phyloP scores from a whole-genome alignment of 306 rosid genomes.

The Begonia loranthoides region DNA sequence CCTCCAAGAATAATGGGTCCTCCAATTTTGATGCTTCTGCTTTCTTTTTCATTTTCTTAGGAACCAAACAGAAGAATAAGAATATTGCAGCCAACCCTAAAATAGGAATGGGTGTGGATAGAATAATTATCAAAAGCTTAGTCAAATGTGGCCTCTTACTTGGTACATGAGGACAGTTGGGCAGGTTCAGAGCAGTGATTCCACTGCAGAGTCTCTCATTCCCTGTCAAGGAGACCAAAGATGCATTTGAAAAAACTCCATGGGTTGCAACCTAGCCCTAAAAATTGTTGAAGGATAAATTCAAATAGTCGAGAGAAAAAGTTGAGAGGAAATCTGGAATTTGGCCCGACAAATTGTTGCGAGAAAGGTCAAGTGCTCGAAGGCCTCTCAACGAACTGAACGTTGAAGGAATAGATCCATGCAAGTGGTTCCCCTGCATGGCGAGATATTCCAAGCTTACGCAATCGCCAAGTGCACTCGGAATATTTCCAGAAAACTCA shows the following conservation, averaged over 20 bases:
- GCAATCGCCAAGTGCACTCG: background rate
- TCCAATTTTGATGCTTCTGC: background rate
- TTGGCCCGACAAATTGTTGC: background rate
- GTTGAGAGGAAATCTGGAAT: slow-evolving; percentile 11
- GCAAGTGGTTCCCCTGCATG: background rate
- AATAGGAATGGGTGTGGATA: background rate
- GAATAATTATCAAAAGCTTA: background rate
- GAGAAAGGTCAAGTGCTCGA: background rate
- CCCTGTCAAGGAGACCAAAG: slow-evolving; percentile 7
- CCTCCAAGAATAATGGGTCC: background rate
- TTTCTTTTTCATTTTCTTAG: background rate
- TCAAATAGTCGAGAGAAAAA: slow-evolving; percentile 3
- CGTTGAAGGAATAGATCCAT: background rate
- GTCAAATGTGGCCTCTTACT: background rate
- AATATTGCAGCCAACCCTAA: background rate
- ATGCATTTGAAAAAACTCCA: slow-evolving; percentile 19
- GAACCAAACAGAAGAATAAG: background rate
- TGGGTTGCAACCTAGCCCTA: slow-evolving; percentile 13
- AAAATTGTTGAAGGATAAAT: slow-evolving; percentile 17
- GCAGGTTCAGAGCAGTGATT: background rate
- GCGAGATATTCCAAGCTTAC: background rate
- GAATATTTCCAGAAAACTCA: background rate
- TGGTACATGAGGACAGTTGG: background rate
- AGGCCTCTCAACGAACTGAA: background rate
- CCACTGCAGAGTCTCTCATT: slow-evolving; percentile 25